These are phyloP conservation scores for Naganishia sp. DNA, from an alignment of 1,284 basidiomycete genomes.

Conservation along the genomic window DNA sequence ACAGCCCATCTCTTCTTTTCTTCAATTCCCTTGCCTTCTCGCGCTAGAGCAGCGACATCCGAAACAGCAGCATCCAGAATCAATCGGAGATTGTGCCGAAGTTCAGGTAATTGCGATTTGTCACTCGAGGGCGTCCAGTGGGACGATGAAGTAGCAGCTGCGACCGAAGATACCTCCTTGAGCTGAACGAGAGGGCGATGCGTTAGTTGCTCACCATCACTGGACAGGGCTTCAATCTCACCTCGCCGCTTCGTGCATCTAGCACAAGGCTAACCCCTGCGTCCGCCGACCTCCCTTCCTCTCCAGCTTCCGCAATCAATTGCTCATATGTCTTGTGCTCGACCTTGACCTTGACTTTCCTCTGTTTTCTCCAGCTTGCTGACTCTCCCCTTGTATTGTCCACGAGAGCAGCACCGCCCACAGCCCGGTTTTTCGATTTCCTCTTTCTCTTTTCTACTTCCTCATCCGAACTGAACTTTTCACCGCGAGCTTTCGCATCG, in stretches of 20 bases:
- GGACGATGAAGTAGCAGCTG: conserved; percentile 54
- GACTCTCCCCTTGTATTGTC: conserved; percentile 49
- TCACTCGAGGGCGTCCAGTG: conserved; percentile 84
- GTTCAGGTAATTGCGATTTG: conserved; percentile 83
- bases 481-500: conserved; percentile 67
- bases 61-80: conserved; percentile 78
- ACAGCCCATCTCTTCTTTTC: conserved; percentile 59
- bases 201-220: background rate
- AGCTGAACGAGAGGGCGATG: conserved; percentile 57
- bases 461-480: conserved; percentile 72
- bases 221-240: conserved; percentile 53
- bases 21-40: conserved; percentile 68
- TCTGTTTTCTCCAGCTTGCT: conserved; percentile 61
- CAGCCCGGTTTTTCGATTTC: conserved; percentile 57
- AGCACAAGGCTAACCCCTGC: conserved; percentile 79
- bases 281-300: conserved; percentile 60
- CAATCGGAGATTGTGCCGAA: conserved; percentile 88
- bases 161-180: conserved; percentile 76
- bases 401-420: conserved; percentile 59
- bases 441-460: conserved; percentile 55
- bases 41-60: conserved; percentile 81
- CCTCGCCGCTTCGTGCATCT: conserved; percentile 89
- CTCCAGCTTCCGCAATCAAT: conserved; percentile 81
- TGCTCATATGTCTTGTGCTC: conserved; percentile 95
- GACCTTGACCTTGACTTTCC: conserved; percentile 77